phyloP scores from a whole-genome alignment of 108 stramenopile species.

The Skeletonema costatum region DNA sequence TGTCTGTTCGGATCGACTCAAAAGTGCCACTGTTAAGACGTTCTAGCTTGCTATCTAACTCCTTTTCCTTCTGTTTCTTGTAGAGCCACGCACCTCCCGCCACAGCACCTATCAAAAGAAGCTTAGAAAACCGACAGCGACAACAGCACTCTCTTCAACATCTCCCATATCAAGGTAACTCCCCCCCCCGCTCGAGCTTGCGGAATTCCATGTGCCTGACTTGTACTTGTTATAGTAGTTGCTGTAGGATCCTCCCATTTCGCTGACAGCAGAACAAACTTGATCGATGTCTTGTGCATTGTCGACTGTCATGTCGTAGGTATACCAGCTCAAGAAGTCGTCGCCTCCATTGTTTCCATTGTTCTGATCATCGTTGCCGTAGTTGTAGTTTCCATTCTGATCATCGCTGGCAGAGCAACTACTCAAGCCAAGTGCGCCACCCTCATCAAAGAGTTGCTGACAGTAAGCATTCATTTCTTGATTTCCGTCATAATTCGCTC shows the following conservation, averaged over 20 bases:
- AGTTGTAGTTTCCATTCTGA: conserved; percentile 20
- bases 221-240: conserved; percentile 22
- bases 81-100: neutral
- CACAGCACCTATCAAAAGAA: neutral
- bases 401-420: neutral
- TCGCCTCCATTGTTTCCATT: conserved; percentile 30
- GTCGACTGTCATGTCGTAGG: conserved; percentile 34
- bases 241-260: conserved; percentile 10
- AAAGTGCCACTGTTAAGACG: neutral
- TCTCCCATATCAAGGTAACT: neutral
- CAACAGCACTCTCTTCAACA: neutral
- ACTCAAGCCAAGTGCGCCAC: neutral
- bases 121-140: neutral
- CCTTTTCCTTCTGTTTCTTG: neutral
- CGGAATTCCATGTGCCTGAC: neutral
- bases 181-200: neutral
- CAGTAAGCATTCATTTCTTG: neutral
- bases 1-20: neutral
- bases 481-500: neutral
- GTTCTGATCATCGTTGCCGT: conserved; percentile 25
- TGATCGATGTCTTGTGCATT: conserved; percentile 30
- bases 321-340: conserved; percentile 37
- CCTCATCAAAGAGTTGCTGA: neutral
- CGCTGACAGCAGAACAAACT: conserved; percentile 31
- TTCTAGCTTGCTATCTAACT: neutral